Percentiles rank a stretch among this genome's conserved stretches.
Conservation (phyloP, 108 stramenopile genomes). For the Parietichytrium sp. region DNA sequence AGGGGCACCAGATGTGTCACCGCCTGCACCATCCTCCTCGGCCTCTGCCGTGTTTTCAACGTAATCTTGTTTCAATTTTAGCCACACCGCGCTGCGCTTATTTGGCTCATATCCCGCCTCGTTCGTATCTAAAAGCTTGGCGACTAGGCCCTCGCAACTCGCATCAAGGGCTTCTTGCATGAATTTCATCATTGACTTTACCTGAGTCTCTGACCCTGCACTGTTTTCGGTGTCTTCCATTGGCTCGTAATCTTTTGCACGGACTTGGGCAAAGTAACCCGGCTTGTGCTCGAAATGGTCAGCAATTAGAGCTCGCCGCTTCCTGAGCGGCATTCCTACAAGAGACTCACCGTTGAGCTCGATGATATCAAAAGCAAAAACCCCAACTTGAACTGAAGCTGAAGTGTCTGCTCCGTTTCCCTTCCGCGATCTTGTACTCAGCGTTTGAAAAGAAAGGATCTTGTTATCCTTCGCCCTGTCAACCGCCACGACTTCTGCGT, state of each 20-base stretch:
- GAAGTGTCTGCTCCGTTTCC: not conserved
- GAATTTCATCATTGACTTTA: conserved; percentile 80
- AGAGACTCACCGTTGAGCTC: conserved; percentile 89
- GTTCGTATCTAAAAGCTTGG: conserved; percentile 84
- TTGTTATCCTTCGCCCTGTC: conserved; percentile 63
- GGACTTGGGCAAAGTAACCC: conserved; percentile 73
- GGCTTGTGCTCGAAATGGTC: conserved; percentile 74
- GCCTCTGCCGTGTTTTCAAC: conserved; percentile 60
- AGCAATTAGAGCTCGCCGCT: conserved; percentile 76
- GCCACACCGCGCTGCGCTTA: conserved; percentile 93
- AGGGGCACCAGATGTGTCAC: too few species aligned
- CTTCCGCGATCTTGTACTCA: conserved; percentile 65
- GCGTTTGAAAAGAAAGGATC: conserved; percentile 77
- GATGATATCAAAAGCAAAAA: conserved; percentile 53
- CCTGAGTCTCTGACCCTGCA: conserved; percentile 63
- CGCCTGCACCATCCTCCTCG: too few species aligned
- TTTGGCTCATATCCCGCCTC: conserved; percentile 92
- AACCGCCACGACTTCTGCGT: conserved; percentile 94
- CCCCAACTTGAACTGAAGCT: not conserved
- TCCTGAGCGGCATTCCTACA: conserved; percentile 70
- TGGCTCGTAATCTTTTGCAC: conserved; percentile 61
- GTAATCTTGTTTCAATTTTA: conserved; percentile 99
- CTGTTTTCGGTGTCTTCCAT: conserved; percentile 54
- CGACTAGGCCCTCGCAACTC: conserved; percentile 99
- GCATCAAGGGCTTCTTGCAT: conserved; percentile 78